Evolutionary conservation across 306 rosid species (phyloP), one percentile per base, ranked within the genome.

Genomic region (Vigna angularis): DNA sequence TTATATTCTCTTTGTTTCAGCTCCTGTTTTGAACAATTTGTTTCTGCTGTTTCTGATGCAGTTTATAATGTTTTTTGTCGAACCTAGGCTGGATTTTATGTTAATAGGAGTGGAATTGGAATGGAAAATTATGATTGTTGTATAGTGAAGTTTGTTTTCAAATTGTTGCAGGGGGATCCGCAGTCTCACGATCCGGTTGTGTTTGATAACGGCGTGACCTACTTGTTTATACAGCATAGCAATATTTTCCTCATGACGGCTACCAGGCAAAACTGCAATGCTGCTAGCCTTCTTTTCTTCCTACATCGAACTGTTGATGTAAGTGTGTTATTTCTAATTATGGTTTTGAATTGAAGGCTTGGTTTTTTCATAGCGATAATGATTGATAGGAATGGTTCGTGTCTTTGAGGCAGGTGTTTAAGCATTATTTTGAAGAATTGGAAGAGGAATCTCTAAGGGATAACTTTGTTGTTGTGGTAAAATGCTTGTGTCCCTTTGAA

Each of bases 381-480:
- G 44, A 66, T 72, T n/a, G 47, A 6, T 44, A 2, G 22, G 32
- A 30, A 70, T 79, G 38, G 42, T 78, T 51, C 1, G 14, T 83
- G 58, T 64, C 79, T 79, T 36, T 70, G 67, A 51, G 75, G 75
- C 90, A 95, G 99, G 98, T 95, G 48, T 95, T 95, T 76, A 95
- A 93, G 89, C 98, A 95, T 83, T 95, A 95, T 80, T 95, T 95
- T 58, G 99, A 95, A 79, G 98, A 93, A 80, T 81, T 95, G 76
- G 98, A 95, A 80, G 99, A 95, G 81, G 99, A 95, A 81, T 95
- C 99, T 10, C 97, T 93, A 10, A 85, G 99, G 87, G 99, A 95
- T 79, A 95, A 95, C 89, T 95, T 95, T 82, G 99, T 95, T 32
- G 99, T 95, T 81, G 99, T 95, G 99, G 99, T 95, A 86, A 79